Evolutionary conservation across 805 yeast genomes (phyloP), one percentile per base, ranked within the genome.

Genomic region (Yamadazyma kitorensis): DNA sequence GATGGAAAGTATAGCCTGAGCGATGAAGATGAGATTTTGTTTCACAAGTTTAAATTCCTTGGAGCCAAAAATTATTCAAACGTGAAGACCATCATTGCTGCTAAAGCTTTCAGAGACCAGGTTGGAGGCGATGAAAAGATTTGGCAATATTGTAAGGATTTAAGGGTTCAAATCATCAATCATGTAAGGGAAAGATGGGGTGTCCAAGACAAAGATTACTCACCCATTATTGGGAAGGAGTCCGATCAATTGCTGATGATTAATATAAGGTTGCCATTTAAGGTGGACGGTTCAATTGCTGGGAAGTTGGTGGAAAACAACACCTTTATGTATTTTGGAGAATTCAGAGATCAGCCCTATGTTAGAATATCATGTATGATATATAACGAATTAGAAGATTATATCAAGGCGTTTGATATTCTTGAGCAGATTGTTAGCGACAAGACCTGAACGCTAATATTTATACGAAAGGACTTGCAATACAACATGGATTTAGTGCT

Each of bases 61-160:
- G 85, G 83, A 1, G 74, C 84, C 4, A 56, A 58, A 20, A 67
- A 66, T 31, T 73, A 64, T 45, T 66, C 80, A 1, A 57, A 68
- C 0, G 55, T 63, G 19, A 47, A 60, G n/a, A 51, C 69, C 24
- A 57, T 78, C 13, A 55, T 57, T 4, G 70, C 65, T 3, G 86
- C 86, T 0, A 41, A 69, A n/a, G 54, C 68, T 38, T 83, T 81
- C 52, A 61, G 81, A 43, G 67, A 69, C 7, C 56, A 58, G 6
- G 76, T 84, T 47, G 84, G 85, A 3, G 88, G 88, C 3, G 80
- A 78, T 37, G 68, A 63, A 2, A 52, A 49, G 6, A 77, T 82
- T 33, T 52, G 59, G 34, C 48, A 63, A 1, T 79, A 82, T 50
- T 74, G 76, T 41, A 45, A 50, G 36, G 40, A 38, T 0, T 59